Base-by-base conservation (phyloP, 73 alveolate genomes). In the Blepharisma japonicum region DNA sequence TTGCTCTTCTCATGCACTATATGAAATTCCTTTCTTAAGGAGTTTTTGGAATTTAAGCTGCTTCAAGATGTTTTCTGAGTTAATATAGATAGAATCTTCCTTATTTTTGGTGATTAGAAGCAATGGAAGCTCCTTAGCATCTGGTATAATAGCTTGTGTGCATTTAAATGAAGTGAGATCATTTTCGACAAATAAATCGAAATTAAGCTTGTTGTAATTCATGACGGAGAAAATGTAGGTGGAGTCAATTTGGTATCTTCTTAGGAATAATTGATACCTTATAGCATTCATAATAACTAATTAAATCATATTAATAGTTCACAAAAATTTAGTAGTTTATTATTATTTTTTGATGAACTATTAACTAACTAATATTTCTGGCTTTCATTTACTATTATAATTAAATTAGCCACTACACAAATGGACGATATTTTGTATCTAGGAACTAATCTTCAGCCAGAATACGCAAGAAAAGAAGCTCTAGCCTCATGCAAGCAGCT, bases 191-290 rank as follows among this genome's bases (percentile, higher is more conserved):
- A 1, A 61, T 18, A 61, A 25, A 18, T 61, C 18, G 46, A 61
- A 61, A 61, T n/a, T 61, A 8, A 61, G 47, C 47, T 25, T n/a
- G 74, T 61, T 61, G 74, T 61, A 61, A 39, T 61, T 61, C 74
- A 61, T 61, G 2, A 61, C 2, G 0, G 74, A n/a, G 23, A 61
- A 61, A 25, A 61, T 61, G 23, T 14, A 61, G 23, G 49, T 9
- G 18, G 74, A 61, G 47, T 61, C 74, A 2, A 61, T 61, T 39
- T 61, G 74, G 18, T 61, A 25, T 18, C 38, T 0, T 20, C 46
- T n/a, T 9, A 61, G 74, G 23, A 61, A 61, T 14, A 61, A 48
- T 25, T 32, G 42, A 32, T 32, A 32, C 42, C 42, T 32, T 32
- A 32, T 32, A 32, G 42, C 42, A 32, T 32, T 32, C 42, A 32